Percentiles rank a stretch among this genome's conserved stretches.
phyloP scores from a whole-genome alignment of 345 rosid genomes.

The Trapa incisa region DNA sequence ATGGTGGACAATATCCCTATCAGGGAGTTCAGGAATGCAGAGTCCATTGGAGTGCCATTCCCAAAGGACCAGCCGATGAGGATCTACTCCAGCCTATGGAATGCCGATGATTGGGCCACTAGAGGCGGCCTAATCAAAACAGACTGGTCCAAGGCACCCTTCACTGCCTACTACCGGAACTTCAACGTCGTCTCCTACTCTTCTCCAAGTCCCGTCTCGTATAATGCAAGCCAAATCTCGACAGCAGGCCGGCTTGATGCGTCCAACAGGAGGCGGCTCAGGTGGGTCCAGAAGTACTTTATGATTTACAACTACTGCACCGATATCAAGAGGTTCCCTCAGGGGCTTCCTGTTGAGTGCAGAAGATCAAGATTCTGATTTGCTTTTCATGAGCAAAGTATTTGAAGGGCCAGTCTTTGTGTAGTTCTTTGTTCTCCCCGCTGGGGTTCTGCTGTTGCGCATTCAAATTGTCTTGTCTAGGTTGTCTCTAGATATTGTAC shows the following conservation, averaged over 20 bases:
- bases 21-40: constrained; percentile 47
- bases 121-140: constrained; percentile 49
- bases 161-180: constrained; percentile 41
- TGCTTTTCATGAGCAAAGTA: neutral
- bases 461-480: neutral
- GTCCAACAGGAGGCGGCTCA: constrained; percentile 19
- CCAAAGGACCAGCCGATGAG: constrained; percentile 44
- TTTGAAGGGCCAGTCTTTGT: neutral
- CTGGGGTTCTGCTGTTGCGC: neutral
- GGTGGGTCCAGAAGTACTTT: constrained; percentile 41
- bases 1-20: constrained; percentile 41
- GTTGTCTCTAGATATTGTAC: neutral
- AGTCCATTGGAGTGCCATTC: constrained; percentile 30
- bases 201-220: neutral
- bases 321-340: constrained; percentile 39
- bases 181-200: constrained; percentile 19
- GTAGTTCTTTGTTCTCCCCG: neutral
- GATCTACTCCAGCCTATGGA: constrained; percentile 47
- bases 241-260: constrained; percentile 23
- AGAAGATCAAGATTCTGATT: constrained; percentile 6
- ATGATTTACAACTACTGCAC: constrained; percentile 47
- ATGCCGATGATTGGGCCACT: constrained; percentile 55
- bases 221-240: constrained; percentile 13
- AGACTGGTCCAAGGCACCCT: constrained; percentile 50
- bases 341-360: constrained; percentile 42